These are phyloP conservation scores for Tubosaeta sp. DNA, from an alignment of 768 basidiomycete genomes.

Conservation along the genomic window DNA sequence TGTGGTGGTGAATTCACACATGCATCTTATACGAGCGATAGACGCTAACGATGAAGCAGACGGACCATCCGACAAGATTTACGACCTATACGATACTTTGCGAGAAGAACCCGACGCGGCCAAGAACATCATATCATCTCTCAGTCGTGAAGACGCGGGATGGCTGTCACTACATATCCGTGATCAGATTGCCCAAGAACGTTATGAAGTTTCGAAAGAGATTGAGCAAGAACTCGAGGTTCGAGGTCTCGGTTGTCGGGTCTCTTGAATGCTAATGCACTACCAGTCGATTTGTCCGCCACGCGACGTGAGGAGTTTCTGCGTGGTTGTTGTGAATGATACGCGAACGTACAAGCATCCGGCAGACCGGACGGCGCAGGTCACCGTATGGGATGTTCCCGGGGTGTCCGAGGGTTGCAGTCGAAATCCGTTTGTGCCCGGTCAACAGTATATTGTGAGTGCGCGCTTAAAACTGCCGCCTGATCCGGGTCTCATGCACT, in stretches of 20 bases:
- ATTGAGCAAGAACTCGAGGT: slow-evolving; percentile 76
- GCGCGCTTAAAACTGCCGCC: not conserved
- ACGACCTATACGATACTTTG: slow-evolving; percentile 58
- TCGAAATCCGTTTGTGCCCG: slow-evolving; percentile 50
- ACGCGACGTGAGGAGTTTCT: slow-evolving; percentile 71
- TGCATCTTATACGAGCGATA: not conserved
- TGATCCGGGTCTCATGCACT: not conserved
- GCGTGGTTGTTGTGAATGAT: slow-evolving; percentile 67
- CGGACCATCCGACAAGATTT: slow-evolving; percentile 42
- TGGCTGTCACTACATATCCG: slow-evolving; percentile 57
- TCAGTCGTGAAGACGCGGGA: slow-evolving; percentile 47
- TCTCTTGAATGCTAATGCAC: slow-evolving; percentile 2
- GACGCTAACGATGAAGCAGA: slow-evolving; percentile 10
- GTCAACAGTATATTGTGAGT: slow-evolving; percentile 66
- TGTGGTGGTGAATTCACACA: slow-evolving; percentile 36
- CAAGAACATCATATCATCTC: slow-evolving; percentile 37
- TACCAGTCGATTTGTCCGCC: slow-evolving; percentile 59
- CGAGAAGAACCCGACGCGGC: slow-evolving; percentile 50
- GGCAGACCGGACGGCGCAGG: slow-evolving; percentile 58
- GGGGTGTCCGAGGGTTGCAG: slow-evolving; percentile 48
- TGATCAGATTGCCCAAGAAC: slow-evolving; percentile 45
- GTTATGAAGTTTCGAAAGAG: slow-evolving; percentile 49
- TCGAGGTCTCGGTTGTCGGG: slow-evolving; percentile 16
- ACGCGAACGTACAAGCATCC: slow-evolving; percentile 48
- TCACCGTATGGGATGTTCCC: slow-evolving; percentile 82